Conservation (phyloP, 352 stramenopile genomes). For the Globisporangium iwayamae region DNA sequence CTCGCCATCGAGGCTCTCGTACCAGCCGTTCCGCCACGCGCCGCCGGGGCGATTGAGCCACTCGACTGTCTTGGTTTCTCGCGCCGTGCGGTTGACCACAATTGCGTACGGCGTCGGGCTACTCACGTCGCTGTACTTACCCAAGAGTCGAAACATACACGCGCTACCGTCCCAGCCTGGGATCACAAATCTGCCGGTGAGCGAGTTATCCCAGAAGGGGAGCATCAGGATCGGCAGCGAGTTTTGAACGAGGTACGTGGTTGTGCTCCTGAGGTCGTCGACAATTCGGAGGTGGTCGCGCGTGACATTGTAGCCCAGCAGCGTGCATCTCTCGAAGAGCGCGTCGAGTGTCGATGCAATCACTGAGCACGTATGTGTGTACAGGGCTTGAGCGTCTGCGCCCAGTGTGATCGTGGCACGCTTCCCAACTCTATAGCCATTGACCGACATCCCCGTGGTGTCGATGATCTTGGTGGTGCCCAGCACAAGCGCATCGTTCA, state of each 20-base stretch:
- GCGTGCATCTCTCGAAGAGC: slow-evolving; percentile 16
- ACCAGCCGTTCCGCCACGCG: slow-evolving; percentile 34
- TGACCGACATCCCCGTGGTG: too few species aligned
- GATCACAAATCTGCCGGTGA: neutral
- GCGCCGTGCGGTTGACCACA: slow-evolving; percentile 8
- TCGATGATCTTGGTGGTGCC: too few species aligned
- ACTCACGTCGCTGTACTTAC: slow-evolving; percentile 4
- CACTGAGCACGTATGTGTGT: slow-evolving; percentile 18
- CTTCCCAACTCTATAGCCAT: too few species aligned
- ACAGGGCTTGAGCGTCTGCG: slow-evolving; percentile 1
- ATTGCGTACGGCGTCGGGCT: neutral
- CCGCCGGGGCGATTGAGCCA: slow-evolving; percentile 20
- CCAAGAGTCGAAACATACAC: slow-evolving; percentile 17
- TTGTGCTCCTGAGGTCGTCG: slow-evolving; percentile 10
- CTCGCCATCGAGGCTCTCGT: slow-evolving; percentile 15
- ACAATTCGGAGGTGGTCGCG: slow-evolving; percentile 17
- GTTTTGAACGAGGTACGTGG: slow-evolving; percentile 10
- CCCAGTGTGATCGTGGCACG: neutral
- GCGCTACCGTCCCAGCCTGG: slow-evolving; percentile 16
- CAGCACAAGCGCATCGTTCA: too few species aligned
- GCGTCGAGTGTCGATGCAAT: slow-evolving; percentile 17
- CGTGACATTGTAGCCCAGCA: slow-evolving; percentile 28
- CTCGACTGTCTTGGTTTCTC: slow-evolving; percentile 20
- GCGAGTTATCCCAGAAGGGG: slow-evolving; percentile 22
- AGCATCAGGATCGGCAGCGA: slow-evolving; percentile 22